Percentiles rank a stretch among this genome's conserved stretches.
These are phyloP conservation scores for Spatholobus suberectus DNA, from an alignment of 306 rosid species.

Conservation along the genomic window DNA sequence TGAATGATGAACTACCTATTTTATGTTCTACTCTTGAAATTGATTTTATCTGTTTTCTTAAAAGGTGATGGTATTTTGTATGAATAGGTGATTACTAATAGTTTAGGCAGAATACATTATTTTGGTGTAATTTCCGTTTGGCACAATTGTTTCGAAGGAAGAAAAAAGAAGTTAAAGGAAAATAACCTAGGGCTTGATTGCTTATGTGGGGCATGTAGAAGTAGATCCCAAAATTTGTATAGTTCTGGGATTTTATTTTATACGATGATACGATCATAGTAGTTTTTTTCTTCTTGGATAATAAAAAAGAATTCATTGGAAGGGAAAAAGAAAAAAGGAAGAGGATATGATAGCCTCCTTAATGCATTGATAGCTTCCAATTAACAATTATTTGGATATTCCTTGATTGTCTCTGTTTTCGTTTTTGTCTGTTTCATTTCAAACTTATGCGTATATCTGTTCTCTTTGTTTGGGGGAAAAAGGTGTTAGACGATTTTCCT, in stretches of 20 bases:
- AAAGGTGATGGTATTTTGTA: background rate
- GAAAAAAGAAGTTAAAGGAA: background rate
- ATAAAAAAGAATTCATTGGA: background rate
- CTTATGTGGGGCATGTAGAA: background rate
- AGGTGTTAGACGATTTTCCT: slow-evolving; percentile 92
- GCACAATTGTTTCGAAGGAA: background rate
- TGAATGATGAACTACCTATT: background rate
- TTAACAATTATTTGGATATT: background rate
- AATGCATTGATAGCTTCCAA: background rate
- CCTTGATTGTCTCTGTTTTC: background rate
- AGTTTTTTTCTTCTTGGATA: background rate
- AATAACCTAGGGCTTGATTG: background rate
- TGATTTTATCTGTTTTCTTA: background rate
- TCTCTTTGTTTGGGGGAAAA: background rate
- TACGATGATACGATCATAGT: background rate
- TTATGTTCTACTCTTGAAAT: background rate
- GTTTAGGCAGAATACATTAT: background rate
- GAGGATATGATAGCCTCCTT: slow-evolving; percentile 6
- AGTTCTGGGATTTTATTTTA: background rate
- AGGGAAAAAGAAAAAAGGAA: background rate
- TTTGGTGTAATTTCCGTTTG: background rate
- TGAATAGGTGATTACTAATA: background rate
- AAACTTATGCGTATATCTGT: slow-evolving; percentile 22
- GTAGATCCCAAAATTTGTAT: background rate
- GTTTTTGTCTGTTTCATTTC: slow-evolving; percentile 14